Conservation (phyloP, 768 basidiomycete species). For the Tephrocybe sp. region DNA sequence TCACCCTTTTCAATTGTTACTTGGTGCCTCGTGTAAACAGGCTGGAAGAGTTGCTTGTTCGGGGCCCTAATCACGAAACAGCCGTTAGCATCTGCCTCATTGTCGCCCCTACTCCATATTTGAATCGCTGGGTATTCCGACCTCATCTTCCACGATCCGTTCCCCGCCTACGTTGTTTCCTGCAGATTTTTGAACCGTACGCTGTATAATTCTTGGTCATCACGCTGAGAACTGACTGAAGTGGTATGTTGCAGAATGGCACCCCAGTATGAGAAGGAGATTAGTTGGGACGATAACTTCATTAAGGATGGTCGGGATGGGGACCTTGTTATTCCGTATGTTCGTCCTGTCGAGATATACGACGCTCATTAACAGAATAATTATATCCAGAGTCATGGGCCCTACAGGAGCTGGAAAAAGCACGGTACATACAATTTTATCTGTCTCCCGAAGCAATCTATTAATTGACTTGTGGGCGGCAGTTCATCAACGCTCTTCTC, state of each 20-base stretch:
- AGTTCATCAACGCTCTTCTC: background rate
- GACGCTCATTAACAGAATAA: background rate
- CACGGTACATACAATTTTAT: background rate
- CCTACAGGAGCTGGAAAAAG: background rate
- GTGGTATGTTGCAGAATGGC: too few species aligned
- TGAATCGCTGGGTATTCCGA: too few species aligned
- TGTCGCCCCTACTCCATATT: too few species aligned
- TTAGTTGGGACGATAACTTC: background rate
- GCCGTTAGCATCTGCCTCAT: too few species aligned
- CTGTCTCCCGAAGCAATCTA: background rate
- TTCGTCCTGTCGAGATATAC: background rate
- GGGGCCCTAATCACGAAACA: background rate
- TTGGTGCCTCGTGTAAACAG: background rate
- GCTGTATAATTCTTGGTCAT: too few species aligned
- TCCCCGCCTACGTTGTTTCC: too few species aligned
- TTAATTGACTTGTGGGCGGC: background rate
- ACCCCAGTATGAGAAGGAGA: too few species aligned
- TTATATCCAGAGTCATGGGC: background rate
- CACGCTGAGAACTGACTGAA: too few species aligned
- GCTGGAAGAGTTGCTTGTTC: background rate
- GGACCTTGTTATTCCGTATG: background rate
- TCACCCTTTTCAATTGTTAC: too few species aligned
- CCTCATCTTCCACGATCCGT: too few species aligned
- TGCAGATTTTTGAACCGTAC: too few species aligned
- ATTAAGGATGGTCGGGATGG: background rate